These are phyloP conservation scores for Tremella fuciformis DNA, from an alignment of 768 basidiomycete genomes.

Conservation along the genomic window DNA sequence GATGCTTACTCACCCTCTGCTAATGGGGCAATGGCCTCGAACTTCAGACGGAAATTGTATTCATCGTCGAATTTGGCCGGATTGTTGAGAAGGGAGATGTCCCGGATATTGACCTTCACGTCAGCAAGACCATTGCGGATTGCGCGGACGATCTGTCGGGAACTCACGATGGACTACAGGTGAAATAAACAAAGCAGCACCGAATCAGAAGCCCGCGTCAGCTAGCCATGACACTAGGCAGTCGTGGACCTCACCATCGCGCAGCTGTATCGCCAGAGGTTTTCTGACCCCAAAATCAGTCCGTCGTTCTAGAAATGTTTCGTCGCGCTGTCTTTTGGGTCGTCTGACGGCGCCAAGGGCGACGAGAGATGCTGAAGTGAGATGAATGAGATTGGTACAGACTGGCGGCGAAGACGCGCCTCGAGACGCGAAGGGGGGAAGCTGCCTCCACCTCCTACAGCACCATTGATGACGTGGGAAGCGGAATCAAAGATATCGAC, in stretches of 20 bases:
- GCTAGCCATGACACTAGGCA: background rate
- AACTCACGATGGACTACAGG: constrained; percentile 41
- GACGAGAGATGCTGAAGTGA: constrained; percentile 4
- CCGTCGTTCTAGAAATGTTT: too few relatives aligned
- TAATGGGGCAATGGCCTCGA: constrained; percentile 89
- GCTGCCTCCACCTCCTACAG: too few relatives aligned
- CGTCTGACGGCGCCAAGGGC: background rate
- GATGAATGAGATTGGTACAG: background rate
- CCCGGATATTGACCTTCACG: constrained; percentile 53
- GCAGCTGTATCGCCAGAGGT: background rate
- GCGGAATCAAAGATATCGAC: too few relatives aligned
- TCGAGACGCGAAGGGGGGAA: too few relatives aligned
- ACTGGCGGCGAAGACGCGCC: too few relatives aligned
- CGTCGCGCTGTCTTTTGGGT: too few relatives aligned
- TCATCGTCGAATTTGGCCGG: constrained; percentile 85
- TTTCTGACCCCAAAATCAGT: too few relatives aligned
- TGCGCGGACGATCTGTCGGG: too few relatives aligned
- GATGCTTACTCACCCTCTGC: constrained; percentile 66
- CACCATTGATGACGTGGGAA: too few relatives aligned
- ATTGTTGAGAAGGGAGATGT: constrained; percentile 74
- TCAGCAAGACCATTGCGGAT: background rate
- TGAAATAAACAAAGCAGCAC: background rate
- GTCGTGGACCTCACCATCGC: background rate
- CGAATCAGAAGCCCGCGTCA: background rate
- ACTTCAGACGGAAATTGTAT: constrained; percentile 91